A percentile compares a stretch with the other conserved stretches of the same genome.
Conservation (phyloP, 208 protist species). For the Blastocrithidia nonstop region DNA sequence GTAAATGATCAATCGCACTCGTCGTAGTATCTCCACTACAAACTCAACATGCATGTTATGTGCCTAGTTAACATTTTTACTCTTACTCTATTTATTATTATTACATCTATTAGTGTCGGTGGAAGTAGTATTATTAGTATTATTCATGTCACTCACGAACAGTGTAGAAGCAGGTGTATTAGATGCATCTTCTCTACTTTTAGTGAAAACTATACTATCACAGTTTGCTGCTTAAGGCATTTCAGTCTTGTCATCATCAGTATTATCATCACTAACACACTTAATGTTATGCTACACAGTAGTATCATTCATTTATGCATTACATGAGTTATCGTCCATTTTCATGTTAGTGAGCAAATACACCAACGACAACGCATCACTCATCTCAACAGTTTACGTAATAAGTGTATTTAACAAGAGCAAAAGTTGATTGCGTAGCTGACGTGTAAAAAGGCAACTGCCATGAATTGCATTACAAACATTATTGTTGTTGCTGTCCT, state of each 20-base stretch:
- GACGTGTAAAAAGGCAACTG: neutral
- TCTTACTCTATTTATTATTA: neutral
- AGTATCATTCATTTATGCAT: too few relatives aligned
- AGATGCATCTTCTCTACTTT: too few relatives aligned
- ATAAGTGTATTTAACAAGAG: slow-evolving; percentile 37
- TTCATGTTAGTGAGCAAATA: too few relatives aligned
- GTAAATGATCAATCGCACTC: slow-evolving; percentile 35
- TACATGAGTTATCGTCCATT: too few relatives aligned
- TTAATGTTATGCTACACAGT: too few relatives aligned
- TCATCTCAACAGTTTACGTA: slow-evolving; percentile 29
- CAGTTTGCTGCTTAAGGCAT: too few relatives aligned
- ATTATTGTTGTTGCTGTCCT: neutral
- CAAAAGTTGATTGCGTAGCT: slow-evolving; percentile 2
- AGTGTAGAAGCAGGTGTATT: too few relatives aligned
- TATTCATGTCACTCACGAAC: too few relatives aligned
- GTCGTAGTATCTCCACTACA: slow-evolving; percentile 18
- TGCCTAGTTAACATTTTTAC: neutral
- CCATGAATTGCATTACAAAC: neutral
- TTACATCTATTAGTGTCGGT: neutral
- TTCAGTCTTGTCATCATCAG: too few relatives aligned
- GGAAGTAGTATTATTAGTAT: too few relatives aligned
- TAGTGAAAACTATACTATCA: too few relatives aligned
- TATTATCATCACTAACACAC: too few relatives aligned
- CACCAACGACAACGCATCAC: slow-evolving; percentile 38
- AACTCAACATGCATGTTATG: slow-evolving; percentile 3